phyloP scores from a whole-genome alignment of 208 protist genomes.

The Trypanosoma conorhini region DNA sequence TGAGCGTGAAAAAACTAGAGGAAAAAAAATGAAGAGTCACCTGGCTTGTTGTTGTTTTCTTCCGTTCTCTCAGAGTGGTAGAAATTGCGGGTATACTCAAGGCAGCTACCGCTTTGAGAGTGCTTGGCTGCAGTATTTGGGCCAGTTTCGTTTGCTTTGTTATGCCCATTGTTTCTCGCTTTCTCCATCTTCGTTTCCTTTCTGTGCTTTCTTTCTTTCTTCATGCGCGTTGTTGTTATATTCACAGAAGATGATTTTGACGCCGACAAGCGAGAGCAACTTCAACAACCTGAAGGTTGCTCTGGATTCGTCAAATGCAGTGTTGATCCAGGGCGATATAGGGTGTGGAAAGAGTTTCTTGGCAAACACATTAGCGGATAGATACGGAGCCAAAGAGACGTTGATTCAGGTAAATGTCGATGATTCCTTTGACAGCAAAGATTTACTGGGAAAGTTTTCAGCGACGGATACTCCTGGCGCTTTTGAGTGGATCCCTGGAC shows the following conservation, averaged over 20 bases:
- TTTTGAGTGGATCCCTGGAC: slow-evolving; percentile 98
- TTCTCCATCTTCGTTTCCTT: too few species aligned
- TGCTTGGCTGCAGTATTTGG: neutral
- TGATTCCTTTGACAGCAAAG: slow-evolving; percentile 98
- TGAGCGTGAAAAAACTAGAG: neutral
- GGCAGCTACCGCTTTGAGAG: too few species aligned
- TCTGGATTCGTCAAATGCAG: slow-evolving; percentile 63
- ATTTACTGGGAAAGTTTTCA: slow-evolving; percentile 98
- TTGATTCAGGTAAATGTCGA: slow-evolving; percentile 95
- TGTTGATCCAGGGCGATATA: slow-evolving; percentile 87
- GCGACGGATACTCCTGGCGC: slow-evolving; percentile 98
- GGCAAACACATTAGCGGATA: slow-evolving; percentile 60
- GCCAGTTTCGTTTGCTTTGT: slow-evolving; percentile 1
- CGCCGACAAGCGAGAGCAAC: slow-evolving; percentile 63
- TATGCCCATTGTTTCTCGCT: neutral
- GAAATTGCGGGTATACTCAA: too few species aligned
- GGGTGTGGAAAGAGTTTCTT: slow-evolving; percentile 84
- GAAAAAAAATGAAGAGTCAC: too few species aligned
- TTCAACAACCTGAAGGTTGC: slow-evolving; percentile 64
- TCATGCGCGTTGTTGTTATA: slow-evolving; percentile 18
- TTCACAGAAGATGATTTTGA: slow-evolving; percentile 63
- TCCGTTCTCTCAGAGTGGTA: too few species aligned
- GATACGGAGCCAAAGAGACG: slow-evolving; percentile 55
- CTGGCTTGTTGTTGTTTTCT: too few species aligned
- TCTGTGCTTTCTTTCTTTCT: slow-evolving; percentile 5